Evolutionary conservation across 352 stramenopile species (phyloP).

Genomic region (Pythium brassicae): DNA sequence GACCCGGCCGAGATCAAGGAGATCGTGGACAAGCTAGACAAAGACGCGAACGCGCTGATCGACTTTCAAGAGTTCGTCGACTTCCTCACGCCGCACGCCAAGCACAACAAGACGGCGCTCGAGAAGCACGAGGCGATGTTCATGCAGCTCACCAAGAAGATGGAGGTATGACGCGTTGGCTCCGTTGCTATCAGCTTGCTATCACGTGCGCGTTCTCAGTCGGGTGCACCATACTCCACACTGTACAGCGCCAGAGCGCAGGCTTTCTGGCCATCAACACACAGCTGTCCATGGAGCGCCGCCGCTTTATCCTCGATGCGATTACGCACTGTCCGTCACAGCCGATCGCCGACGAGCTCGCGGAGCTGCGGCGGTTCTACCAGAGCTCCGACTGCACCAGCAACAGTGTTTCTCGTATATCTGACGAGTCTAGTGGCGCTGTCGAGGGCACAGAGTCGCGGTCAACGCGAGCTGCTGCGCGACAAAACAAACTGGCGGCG

Average conservation of each 20-base stretch:
- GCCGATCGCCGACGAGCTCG: slow-evolving; percentile 51
- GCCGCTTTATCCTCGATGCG: slow-evolving; percentile 65
- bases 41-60: slow-evolving; percentile 66
- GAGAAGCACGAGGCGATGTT: slow-evolving; percentile 72
- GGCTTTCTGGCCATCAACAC: slow-evolving; percentile 76
- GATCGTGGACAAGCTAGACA: slow-evolving; percentile 61
- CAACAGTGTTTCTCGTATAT: neutral
- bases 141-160: slow-evolving; percentile 70
- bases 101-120: slow-evolving; percentile 31
- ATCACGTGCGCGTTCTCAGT: neutral
- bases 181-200: neutral
- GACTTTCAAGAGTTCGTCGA: slow-evolving; percentile 80
- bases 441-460: slow-evolving; percentile 11
- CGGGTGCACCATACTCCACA: neutral
- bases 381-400: neutral
- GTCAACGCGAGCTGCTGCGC: slow-evolving; percentile 20
- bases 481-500: slow-evolving; percentile 51
- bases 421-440: neutral
- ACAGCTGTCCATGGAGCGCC: slow-evolving; percentile 69
- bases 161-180: slow-evolving; percentile 40
- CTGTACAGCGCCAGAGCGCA: slow-evolving; percentile 52
- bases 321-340: slow-evolving; percentile 56
- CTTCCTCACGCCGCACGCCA: slow-evolving; percentile 59
- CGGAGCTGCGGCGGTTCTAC: slow-evolving; percentile 28
- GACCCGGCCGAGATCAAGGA: slow-evolving; percentile 55